Conservation (phyloP, 1,284 basidiomycete genomes). For the Phylloporus sp. region DNA sequence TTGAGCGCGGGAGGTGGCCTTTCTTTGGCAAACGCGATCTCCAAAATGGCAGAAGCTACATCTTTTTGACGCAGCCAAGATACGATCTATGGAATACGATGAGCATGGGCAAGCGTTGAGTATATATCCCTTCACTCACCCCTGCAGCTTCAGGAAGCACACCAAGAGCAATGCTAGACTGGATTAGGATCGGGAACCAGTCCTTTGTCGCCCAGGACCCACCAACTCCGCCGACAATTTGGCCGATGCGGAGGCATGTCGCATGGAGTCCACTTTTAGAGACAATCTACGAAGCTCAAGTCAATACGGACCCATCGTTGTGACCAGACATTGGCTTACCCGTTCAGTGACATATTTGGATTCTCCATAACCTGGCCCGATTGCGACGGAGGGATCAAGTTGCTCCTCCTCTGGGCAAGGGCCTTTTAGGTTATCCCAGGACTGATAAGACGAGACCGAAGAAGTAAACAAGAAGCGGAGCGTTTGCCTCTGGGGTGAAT, state of each 20-base stretch:
- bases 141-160: too few relatives aligned
- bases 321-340: slow-evolving; percentile 23
- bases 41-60: slow-evolving; percentile 27
- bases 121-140: too few relatives aligned
- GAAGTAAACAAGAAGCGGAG: slow-evolving; percentile 46
- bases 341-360: slow-evolving; percentile 46
- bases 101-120: too few relatives aligned
- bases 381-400: slow-evolving; percentile 28
- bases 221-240: slow-evolving; percentile 38
- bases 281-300: slow-evolving; percentile 29
- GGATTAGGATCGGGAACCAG: slow-evolving; percentile 38
- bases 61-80: slow-evolving; percentile 34
- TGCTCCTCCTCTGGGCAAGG: slow-evolving; percentile 44
- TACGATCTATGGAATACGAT: too few relatives aligned
- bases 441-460: slow-evolving; percentile 40
- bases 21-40: slow-evolving; percentile 21
- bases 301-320: background rate
- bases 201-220: slow-evolving; percentile 43
- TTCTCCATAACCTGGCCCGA: slow-evolving; percentile 45
- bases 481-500: slow-evolving; percentile 16
- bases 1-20: slow-evolving; percentile 25
- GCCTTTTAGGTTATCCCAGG: slow-evolving; percentile 45
- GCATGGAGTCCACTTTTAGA: slow-evolving; percentile 30
- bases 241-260: slow-evolving; percentile 42
- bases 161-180: too few relatives aligned